A percentile compares a stretch with the other conserved stretches of the same genome.
Conservation (phyloP, 192 early-diverging fungal genomes). For the Phycomyces blakesleeanus region DNA sequence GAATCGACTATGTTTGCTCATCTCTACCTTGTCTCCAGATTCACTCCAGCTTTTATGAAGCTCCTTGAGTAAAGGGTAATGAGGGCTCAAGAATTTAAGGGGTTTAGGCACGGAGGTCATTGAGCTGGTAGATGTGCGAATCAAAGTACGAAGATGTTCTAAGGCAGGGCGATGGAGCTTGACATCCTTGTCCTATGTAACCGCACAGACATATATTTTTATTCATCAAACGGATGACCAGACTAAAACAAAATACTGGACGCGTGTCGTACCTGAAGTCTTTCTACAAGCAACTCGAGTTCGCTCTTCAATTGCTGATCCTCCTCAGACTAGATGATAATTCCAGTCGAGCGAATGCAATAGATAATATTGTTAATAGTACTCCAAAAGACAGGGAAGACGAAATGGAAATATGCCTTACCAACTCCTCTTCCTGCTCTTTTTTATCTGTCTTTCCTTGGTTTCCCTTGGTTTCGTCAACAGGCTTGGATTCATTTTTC, state of each 20-base stretch:
- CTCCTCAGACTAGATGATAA: slow-evolving; percentile 81
- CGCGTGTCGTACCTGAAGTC: slow-evolving; percentile 67
- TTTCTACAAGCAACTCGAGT: slow-evolving; percentile 91
- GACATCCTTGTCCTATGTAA: slow-evolving; percentile 58
- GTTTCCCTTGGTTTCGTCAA: slow-evolving; percentile 13
- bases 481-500: slow-evolving; percentile 15
- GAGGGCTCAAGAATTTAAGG: slow-evolving; percentile 90
- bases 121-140: slow-evolving; percentile 92
- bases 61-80: slow-evolving; percentile 67
- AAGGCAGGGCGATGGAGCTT: slow-evolving; percentile 82
- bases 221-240: too few species aligned
- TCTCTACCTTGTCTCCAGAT: slow-evolving; percentile 67
- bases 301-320: slow-evolving; percentile 91
- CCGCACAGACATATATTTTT: too few species aligned
- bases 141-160: slow-evolving; percentile 81
- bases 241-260: not conserved
- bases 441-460: slow-evolving; percentile 38
- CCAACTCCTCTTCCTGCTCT: slow-evolving; percentile 41
- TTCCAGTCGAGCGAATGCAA: too few species aligned
- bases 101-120: slow-evolving; percentile 99
- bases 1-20: not conserved
- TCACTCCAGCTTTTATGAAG: slow-evolving; percentile 74
- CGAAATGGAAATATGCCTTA: too few species aligned
- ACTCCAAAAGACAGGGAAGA: too few species aligned
- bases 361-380: too few species aligned